These are phyloP conservation scores for Lachnellula hyalina DNA, from an alignment of 2,329 filamentous ascomycete species.

Conservation along the genomic window DNA sequence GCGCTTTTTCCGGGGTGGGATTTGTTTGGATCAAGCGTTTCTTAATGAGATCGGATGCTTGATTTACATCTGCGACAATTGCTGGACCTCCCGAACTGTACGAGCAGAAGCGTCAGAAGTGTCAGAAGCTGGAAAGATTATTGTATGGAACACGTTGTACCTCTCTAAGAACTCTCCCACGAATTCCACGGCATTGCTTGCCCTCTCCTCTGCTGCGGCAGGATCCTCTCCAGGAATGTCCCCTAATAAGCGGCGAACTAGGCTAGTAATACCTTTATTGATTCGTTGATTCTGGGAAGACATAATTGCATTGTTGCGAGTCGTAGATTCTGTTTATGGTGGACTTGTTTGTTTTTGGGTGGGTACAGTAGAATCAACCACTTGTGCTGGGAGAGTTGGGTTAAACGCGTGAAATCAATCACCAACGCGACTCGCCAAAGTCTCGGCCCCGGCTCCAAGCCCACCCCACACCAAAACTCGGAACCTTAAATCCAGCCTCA, in stretches of 20 bases:
- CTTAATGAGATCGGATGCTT: slow-evolving; percentile 90
- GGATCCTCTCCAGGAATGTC: slow-evolving; percentile 61
- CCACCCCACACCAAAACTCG: neutral
- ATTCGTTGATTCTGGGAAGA: slow-evolving; percentile 52
- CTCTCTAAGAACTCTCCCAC: slow-evolving; percentile 42
- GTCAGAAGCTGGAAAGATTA: slow-evolving; percentile 8
- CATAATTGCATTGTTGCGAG: slow-evolving; percentile 30
- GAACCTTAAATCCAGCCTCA: slow-evolving; percentile 1
- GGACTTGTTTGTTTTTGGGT: neutral
- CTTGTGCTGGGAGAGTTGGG: neutral
- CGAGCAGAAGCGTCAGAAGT: slow-evolving; percentile 1
- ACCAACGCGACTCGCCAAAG: neutral
- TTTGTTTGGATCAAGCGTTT: slow-evolving; percentile 77
- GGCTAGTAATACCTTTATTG: slow-evolving; percentile 70
- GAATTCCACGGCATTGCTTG: slow-evolving; percentile 54
- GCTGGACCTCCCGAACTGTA: slow-evolving; percentile 25
- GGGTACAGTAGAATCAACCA: neutral
- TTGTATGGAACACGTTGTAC: slow-evolving; percentile 11
- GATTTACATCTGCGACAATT: slow-evolving; percentile 61
- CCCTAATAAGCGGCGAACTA: slow-evolving; percentile 71
- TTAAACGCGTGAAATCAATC: neutral
- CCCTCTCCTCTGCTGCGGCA: slow-evolving; percentile 61
- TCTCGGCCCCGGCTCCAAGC: neutral
- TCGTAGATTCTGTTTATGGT: neutral
- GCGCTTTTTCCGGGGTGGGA: slow-evolving; percentile 65